These are phyloP conservation scores for Hemileccinum impolitum DNA, from an alignment of 768 basidiomycete genomes.

Conservation along the genomic window DNA sequence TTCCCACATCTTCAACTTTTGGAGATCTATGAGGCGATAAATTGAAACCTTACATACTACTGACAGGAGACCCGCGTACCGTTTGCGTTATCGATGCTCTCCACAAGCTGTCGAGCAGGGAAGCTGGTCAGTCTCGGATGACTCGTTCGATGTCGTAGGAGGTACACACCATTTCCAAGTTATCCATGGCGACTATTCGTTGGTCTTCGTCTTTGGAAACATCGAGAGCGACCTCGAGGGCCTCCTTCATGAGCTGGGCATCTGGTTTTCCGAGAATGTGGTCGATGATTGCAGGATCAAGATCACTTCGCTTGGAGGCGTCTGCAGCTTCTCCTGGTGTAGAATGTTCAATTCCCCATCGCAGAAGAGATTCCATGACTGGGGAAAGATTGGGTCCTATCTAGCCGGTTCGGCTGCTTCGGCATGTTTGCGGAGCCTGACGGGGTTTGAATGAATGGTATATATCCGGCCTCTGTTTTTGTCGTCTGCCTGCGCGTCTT, in stretches of 20 bases:
- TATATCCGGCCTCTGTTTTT: neutral
- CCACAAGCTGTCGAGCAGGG: conserved; percentile 56
- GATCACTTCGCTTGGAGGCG: conserved; percentile 42
- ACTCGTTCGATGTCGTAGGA: neutral
- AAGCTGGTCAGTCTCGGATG: neutral
- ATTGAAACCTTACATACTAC: neutral
- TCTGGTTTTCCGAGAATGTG: conserved; percentile 83
- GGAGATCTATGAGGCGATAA: conserved; percentile 52
- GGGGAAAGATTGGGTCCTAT: neutral
- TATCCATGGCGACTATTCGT: conserved; percentile 69
- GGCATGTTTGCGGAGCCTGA: conserved; percentile 16
- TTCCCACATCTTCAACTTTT: conserved; percentile 74
- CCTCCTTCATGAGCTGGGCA: conserved; percentile 79
- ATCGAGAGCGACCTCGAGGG: conserved; percentile 63
- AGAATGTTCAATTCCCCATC: conserved; percentile 81
- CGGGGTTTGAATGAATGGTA: conserved; percentile 9
- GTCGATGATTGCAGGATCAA: conserved; percentile 85
- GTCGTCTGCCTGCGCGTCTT: neutral
- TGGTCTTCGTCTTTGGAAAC: conserved; percentile 49
- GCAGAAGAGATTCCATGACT: conserved; percentile 70
- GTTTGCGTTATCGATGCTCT: conserved; percentile 90
- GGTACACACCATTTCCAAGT: conserved; percentile 77
- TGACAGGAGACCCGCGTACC: conserved; percentile 31
- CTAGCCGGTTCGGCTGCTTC: conserved; percentile 12
- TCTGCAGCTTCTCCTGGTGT: conserved; percentile 29